Evolutionary conservation across 2,329 filamentous ascomycete genomes (phyloP).

Genomic region (Pyrenophora graminea): DNA sequence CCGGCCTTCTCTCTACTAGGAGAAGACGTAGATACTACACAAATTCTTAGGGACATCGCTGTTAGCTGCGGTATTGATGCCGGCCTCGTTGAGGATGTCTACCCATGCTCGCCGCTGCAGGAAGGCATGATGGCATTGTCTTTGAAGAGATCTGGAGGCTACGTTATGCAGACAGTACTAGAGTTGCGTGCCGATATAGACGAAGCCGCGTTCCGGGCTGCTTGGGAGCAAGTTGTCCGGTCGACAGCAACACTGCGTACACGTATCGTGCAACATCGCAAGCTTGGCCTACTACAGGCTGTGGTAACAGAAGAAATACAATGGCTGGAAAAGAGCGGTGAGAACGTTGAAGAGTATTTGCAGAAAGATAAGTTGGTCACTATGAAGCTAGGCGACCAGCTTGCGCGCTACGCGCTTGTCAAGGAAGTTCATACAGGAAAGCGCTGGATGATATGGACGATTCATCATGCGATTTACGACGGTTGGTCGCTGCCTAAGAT

Average conservation of each 20-base stretch:
- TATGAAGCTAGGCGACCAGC: constrained; percentile 10
- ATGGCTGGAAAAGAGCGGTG: constrained; percentile 1
- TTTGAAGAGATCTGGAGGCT: no score
- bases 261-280: not conserved
- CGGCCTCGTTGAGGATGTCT: constrained; percentile 36
- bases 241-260: constrained; percentile 5
- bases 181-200: not conserved
- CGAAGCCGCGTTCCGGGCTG: not conserved
- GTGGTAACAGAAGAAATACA: constrained; percentile 14
- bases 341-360: not conserved
- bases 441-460: constrained; percentile 37
- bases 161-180: constrained; percentile 48
- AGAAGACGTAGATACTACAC: no score
- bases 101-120: constrained; percentile 49
- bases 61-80: no score
- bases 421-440: not conserved
- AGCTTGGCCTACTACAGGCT: constrained; percentile 13
- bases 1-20: no score
- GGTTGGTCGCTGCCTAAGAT: constrained; percentile 19
- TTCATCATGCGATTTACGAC: constrained; percentile 47
- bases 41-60: no score
- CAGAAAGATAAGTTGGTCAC: not conserved
- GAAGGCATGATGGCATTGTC: no score
- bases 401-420: constrained; percentile 19
- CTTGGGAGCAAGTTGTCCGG: constrained; percentile 3